A percentile compares a stretch with the other conserved stretches of the same genome.
Evolutionary conservation across 257 asterid species (phyloP).

Genomic region (Linaria vulgaris): DNA sequence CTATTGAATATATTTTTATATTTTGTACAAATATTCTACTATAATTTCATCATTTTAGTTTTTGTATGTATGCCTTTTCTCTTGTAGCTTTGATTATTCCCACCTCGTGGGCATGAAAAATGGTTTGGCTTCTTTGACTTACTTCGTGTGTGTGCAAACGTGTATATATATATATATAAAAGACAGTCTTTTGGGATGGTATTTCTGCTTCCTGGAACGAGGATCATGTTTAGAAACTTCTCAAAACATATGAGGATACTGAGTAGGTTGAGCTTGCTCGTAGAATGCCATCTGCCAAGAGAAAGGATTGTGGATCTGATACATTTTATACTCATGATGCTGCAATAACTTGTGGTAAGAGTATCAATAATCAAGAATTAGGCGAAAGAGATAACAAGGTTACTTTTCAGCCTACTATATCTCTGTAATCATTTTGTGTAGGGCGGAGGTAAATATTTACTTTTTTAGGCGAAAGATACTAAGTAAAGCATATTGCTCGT

Average conservation of each 20-base stretch:
- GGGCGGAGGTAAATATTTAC: constrained; percentile 21
- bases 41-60: too few relatives aligned
- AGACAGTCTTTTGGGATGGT: constrained; percentile 95
- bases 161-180: too few relatives aligned
- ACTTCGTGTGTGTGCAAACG: too few relatives aligned
- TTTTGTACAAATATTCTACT: too few relatives aligned
- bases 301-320: constrained; percentile 96
- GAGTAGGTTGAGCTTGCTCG: constrained; percentile 95
- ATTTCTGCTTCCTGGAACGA: constrained; percentile 91
- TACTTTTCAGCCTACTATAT: constrained; percentile 9
- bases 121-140: too few relatives aligned
- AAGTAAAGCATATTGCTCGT: constrained; percentile 71
- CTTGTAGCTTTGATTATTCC: too few relatives aligned
- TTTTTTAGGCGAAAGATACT: constrained; percentile 91
- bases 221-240: constrained; percentile 64
- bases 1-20: too few relatives aligned
- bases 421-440: neutral
- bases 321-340: constrained; percentile 86
- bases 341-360: constrained; percentile 84
- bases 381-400: constrained; percentile 94
- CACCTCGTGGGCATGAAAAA: too few relatives aligned
- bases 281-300: constrained; percentile 96
- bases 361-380: constrained; percentile 84
- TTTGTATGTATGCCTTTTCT: too few relatives aligned
- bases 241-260: constrained; percentile 63